phyloP scores from a whole-genome alignment of 192 early-diverging fungal genomes.

The Pilaira anomala region DNA sequence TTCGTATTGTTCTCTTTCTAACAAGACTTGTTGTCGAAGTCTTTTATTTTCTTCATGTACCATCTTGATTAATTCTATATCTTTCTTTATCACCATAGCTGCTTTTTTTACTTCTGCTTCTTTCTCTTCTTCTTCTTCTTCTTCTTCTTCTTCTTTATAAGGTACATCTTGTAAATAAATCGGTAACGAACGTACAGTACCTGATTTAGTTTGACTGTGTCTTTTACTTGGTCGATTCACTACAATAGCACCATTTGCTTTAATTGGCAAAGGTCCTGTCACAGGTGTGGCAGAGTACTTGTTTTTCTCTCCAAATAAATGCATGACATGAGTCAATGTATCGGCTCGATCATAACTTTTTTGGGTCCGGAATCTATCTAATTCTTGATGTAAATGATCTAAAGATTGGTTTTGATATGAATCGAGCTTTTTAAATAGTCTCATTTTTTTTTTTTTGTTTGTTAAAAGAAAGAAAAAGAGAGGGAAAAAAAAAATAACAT shows the following conservation, averaged over 20 bases:
- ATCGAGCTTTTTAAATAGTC: too few relatives aligned
- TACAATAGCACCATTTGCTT: slow-evolving; percentile 14
- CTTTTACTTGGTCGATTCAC: neutral
- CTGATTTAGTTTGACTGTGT: neutral
- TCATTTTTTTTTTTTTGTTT: too few relatives aligned
- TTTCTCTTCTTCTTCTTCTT: neutral
- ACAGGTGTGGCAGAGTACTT: neutral
- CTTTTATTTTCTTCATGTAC: slow-evolving; percentile 5
- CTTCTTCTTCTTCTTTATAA: too few relatives aligned
- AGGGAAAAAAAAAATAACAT: too few relatives aligned
- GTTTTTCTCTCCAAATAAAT: slow-evolving; percentile 10
- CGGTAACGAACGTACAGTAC: neutral
- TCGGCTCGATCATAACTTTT: neutral
- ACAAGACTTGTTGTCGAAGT: neutral
- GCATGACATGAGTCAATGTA: slow-evolving; percentile 13
- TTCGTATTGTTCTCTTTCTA: slow-evolving; percentile 9
- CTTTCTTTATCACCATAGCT: neutral
- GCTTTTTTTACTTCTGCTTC: neutral
- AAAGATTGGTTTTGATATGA: too few relatives aligned
- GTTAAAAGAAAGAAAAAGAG: too few relatives aligned
- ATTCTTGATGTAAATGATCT: too few relatives aligned
- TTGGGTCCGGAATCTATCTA: neutral
- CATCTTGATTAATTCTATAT: neutral
- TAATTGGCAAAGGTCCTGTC: slow-evolving; percentile 11
- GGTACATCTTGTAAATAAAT: too few relatives aligned